These are phyloP conservation scores for Kodamaea sp. DNA, from an alignment of 1,139 yeast genomes.

Conservation along the genomic window DNA sequence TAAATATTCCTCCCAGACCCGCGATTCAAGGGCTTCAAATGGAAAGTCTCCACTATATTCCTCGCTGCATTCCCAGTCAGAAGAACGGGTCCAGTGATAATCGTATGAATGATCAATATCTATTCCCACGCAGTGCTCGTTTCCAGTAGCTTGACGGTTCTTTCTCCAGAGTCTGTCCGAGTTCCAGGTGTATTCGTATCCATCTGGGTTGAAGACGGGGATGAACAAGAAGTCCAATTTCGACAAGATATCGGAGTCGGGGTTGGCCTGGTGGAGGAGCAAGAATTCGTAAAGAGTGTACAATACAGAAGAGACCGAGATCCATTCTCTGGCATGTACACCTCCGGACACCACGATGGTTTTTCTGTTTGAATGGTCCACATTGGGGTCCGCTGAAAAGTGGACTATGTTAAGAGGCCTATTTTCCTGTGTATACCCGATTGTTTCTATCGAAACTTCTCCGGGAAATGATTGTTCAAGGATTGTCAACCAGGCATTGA, in stretches of 20 bases:
- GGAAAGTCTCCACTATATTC: conserved; percentile 78
- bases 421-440: conserved; percentile 78
- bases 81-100: conserved; percentile 67
- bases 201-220: conserved; percentile 90
- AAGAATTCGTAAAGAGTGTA: conserved; percentile 60
- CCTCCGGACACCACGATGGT: conserved; percentile 84
- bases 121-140: conserved; percentile 72
- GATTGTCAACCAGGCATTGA: conserved; percentile 70
- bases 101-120: conserved; percentile 87
- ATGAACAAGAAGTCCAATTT: conserved; percentile 69
- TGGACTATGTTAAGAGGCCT: conserved; percentile 69
- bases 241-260: conserved; percentile 31
- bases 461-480: conserved; percentile 61
- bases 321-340: conserved; percentile 91
- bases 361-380: conserved; percentile 51
- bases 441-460: conserved; percentile 56
- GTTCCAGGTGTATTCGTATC: conserved; percentile 82
- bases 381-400: conserved; percentile 45
- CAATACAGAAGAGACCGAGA: conserved; percentile 69
- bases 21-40: conserved; percentile 75
- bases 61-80: conserved; percentile 77
- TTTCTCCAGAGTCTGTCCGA: conserved; percentile 85
- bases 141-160: conserved; percentile 74
- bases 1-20: conserved; percentile 62
- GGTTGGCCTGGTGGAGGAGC: conserved; percentile 46